A percentile compares a stretch with the other conserved stretches of the same genome.
Evolutionary conservation across 257 asterid species (phyloP).

Genomic region (Solanum gracilifrons): DNA sequence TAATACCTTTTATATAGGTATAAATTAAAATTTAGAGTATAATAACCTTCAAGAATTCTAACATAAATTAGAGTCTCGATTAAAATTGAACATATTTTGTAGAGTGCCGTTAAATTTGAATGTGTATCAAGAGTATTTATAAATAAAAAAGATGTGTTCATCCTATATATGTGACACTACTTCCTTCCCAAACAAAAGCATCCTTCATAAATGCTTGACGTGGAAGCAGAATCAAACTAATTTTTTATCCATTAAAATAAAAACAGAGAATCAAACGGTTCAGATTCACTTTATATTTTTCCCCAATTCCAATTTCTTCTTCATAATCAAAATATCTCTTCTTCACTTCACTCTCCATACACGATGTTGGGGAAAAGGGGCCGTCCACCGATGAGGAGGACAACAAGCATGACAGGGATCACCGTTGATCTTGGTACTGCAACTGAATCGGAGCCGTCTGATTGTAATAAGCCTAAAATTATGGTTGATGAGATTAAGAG

Average conservation of each 20-base stretch:
- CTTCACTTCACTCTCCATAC: background rate
- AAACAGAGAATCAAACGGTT: background rate
- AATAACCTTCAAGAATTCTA: no score
- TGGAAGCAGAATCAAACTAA: background rate
- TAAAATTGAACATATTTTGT: accelerated
- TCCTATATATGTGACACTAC: background rate
- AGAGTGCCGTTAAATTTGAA: no score
- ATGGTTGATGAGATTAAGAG: slow-evolving; percentile 3
- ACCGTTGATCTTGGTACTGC: slow-evolving; percentile 14
- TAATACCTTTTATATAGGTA: no score
- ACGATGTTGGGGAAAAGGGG: slow-evolving; percentile 34
- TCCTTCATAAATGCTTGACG: background rate
- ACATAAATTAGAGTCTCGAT: no score
- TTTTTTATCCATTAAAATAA: background rate
- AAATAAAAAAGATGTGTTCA: background rate
- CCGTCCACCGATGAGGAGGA: slow-evolving; percentile 26
- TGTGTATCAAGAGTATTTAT: no score
- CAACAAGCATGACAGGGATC: slow-evolving; percentile 36
- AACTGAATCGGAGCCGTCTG: slow-evolving; percentile 9
- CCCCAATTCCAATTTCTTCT: background rate
- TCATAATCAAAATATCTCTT: background rate
- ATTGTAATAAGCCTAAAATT: background rate
- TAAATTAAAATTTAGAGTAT: no score
- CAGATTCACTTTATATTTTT: background rate
- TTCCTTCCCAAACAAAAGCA: background rate